These are phyloP conservation scores for Pilobolus umbonatus DNA, from an alignment of 192 early-diverging fungal genomes.

Conservation along the genomic window DNA sequence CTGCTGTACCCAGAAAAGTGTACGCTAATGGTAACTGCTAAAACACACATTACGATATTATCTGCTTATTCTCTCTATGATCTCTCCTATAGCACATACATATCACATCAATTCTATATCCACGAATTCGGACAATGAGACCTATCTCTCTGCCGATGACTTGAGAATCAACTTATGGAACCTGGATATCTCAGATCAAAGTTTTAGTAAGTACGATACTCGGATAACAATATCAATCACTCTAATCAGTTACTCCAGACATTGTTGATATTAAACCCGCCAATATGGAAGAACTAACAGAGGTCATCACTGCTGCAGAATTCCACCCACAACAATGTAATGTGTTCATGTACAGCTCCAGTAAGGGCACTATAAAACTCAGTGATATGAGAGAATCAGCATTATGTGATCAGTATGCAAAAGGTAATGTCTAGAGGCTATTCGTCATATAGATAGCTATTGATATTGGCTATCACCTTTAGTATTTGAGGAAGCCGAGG, in stretches of 20 bases:
- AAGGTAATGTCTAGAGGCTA: conserved; percentile 49
- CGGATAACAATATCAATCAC: neutral
- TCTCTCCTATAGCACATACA: conserved; percentile 58
- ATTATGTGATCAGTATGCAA: conserved; percentile 90
- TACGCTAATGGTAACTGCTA: conserved; percentile 67
- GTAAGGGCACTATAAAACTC: conserved; percentile 96
- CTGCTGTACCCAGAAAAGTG: conserved; percentile 81
- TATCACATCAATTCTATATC: conserved; percentile 97
- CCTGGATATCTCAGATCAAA: conserved; percentile 82
- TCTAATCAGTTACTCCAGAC: conserved; percentile 50
- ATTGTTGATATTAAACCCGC: conserved; percentile 99
- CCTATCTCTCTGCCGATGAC: conserved; percentile 89
- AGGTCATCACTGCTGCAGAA: conserved; percentile 98
- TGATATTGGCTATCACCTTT: neutral
- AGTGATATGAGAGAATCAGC: conserved; percentile 95
- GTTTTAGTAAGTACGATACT: conserved; percentile 55
- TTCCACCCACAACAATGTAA: conserved; percentile 97
- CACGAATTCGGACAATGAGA: conserved; percentile 89
- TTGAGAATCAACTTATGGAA: conserved; percentile 94
- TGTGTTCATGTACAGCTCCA: conserved; percentile 96
- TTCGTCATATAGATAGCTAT: neutral
- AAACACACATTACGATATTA: neutral
- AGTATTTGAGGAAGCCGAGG: conserved; percentile 95
- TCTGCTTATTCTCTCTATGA: neutral
- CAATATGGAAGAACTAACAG: conserved; percentile 99